Percentiles rank a stretch among this genome's conserved stretches.
phyloP scores from a whole-genome alignment of 176 grass and related monocot genomes.

The Paspalum notatum region DNA sequence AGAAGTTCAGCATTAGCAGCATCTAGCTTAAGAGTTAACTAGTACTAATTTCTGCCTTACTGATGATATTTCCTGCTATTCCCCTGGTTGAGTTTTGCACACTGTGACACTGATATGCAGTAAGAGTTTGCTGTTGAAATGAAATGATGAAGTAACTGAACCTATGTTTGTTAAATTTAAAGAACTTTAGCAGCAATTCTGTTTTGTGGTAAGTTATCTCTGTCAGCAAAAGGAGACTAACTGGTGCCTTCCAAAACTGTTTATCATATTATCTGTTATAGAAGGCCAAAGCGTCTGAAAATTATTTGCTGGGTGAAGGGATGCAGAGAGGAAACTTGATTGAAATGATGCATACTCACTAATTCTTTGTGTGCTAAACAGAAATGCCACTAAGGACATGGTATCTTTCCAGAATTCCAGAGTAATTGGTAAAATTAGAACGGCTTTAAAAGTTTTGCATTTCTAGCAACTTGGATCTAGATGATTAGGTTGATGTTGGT shows the following conservation, averaged over 20 bases:
- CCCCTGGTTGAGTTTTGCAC: neutral
- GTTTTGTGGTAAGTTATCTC: neutral
- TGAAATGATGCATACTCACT: neutral
- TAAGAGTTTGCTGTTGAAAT: neutral
- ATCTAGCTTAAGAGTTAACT: neutral
- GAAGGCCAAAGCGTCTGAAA: neutral
- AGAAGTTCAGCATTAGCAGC: too few relatives aligned
- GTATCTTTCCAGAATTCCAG: neutral
- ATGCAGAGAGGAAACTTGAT: neutral
- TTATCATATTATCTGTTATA: neutral
- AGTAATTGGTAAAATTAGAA: neutral
- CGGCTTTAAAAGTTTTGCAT: constrained; percentile 10
- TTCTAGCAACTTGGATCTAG: neutral
- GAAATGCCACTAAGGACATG: neutral
- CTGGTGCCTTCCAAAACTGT: neutral
- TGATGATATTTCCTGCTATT: neutral
- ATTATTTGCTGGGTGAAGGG: neutral
- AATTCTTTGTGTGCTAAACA: neutral
- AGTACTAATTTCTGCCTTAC: neutral
- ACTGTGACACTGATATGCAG: too few relatives aligned
- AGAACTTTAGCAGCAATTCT: too few relatives aligned
- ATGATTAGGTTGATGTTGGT: neutral
- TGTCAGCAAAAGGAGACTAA: neutral
- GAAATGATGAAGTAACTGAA: neutral
- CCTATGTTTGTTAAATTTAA: too few relatives aligned